phyloP scores from a whole-genome alignment of 306 rosid species.

The Cucurbita maxima region DNA sequence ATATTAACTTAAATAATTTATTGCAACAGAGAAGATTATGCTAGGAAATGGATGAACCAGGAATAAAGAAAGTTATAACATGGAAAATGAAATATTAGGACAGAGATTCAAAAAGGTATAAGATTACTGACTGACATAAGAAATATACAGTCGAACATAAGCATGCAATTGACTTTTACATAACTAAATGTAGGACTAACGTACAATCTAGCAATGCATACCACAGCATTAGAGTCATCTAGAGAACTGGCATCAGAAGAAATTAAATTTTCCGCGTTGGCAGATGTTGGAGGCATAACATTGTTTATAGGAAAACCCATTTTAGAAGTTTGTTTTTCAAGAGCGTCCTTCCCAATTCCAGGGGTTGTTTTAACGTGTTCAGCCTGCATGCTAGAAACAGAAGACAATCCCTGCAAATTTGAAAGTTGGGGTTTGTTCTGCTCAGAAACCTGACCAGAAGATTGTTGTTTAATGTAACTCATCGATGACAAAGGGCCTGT shows the following conservation, averaged over 20 bases:
- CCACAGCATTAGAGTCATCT: constrained; percentile 30
- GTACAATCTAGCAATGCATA: constrained; percentile 10
- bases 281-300: constrained; percentile 29
- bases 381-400: constrained; percentile 35
- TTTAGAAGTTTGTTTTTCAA: constrained; percentile 45
- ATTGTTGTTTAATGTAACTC: constrained; percentile 53
- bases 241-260: constrained; percentile 35
- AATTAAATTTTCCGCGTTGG: constrained; percentile 16
- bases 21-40: not conserved
- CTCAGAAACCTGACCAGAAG: constrained; percentile 44
- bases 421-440: constrained; percentile 39
- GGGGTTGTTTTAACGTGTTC: constrained; percentile 44
- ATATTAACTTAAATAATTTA: not conserved
- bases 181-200: not conserved
- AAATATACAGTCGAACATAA: not conserved
- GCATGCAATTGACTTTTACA: not conserved
- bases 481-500: constrained; percentile 30
- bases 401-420: constrained; percentile 44
- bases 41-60: not conserved
- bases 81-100: not conserved
- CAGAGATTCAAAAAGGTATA: not conserved
- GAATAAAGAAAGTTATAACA: not conserved
- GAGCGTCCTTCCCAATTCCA: constrained; percentile 34
- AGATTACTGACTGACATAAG: not conserved
- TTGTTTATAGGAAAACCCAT: constrained; percentile 35